Evolutionary conservation across 2,329 filamentous ascomycete genomes (phyloP).

Genomic region (Cytospora chrysosperma): DNA sequence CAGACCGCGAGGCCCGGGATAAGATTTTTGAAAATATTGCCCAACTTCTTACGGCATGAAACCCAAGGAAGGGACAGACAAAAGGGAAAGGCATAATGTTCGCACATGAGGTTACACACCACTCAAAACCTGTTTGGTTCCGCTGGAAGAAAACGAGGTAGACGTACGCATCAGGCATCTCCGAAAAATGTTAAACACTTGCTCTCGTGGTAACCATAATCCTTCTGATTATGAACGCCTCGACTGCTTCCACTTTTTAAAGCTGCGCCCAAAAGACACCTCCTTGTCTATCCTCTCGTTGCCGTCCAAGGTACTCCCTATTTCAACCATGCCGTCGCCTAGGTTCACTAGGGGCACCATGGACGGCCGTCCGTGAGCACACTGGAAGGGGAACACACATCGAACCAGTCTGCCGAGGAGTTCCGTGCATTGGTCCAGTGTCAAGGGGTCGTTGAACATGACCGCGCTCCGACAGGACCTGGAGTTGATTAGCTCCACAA

Average conservation of each 20-base stretch:
- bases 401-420: slow-evolving; percentile 57
- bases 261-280: background rate
- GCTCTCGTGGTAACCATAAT: background rate
- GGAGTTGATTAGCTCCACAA: slow-evolving; percentile 75
- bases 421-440: slow-evolving; percentile 53
- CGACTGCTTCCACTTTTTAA: background rate
- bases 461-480: slow-evolving; percentile 76
- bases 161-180: background rate
- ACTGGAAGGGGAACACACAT: slow-evolving; percentile 77
- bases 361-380: slow-evolving; percentile 73
- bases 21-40: background rate
- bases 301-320: background rate
- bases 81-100: background rate
- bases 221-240: background rate
- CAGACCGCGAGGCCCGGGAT: background rate
- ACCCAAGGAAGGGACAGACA: too few relatives aligned
- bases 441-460: slow-evolving; percentile 79
- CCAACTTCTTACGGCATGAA: background rate
- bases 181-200: background rate
- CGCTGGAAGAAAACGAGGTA: background rate
- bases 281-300: background rate
- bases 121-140: background rate
- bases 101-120: background rate
- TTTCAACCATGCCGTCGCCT: slow-evolving; percentile 33
- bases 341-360: slow-evolving; percentile 63